Conservation (phyloP, 257 asterid genomes). For the Nicotiana paniculata region DNA sequence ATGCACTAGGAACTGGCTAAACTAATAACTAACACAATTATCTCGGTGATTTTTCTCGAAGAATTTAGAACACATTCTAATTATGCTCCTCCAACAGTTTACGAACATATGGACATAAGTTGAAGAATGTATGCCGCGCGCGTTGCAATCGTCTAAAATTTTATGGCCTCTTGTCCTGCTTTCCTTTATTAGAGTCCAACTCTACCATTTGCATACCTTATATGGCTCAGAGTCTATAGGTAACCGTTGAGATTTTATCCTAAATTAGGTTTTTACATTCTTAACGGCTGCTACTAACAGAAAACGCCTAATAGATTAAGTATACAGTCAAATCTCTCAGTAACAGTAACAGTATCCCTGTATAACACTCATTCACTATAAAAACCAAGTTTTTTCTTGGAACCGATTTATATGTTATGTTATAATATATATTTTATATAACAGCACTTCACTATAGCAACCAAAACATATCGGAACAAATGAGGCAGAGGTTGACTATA, state of each 20-base stretch:
- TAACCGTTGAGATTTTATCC: not conserved
- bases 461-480: no score
- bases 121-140: not conserved
- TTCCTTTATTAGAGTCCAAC: not conserved
- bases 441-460: no score
- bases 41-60: not conserved
- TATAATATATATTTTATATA: no score
- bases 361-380: no score
- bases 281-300: not conserved
- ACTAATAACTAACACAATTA: not conserved
- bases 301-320: not conserved
- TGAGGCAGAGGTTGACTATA: not conserved
- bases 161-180: not conserved
- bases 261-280: not conserved
- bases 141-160: not conserved
- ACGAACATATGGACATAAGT: not conserved
- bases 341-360: no score
- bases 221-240: not conserved
- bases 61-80: not conserved
- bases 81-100: not conserved
- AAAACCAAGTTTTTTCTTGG: no score
- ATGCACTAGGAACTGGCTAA: not conserved
- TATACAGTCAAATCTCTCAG: not conserved
- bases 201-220: not conserved
- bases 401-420: no score